Base-by-base conservation (phyloP, 768 basidiomycete species). In the Auriscalpium orientale region DNA sequence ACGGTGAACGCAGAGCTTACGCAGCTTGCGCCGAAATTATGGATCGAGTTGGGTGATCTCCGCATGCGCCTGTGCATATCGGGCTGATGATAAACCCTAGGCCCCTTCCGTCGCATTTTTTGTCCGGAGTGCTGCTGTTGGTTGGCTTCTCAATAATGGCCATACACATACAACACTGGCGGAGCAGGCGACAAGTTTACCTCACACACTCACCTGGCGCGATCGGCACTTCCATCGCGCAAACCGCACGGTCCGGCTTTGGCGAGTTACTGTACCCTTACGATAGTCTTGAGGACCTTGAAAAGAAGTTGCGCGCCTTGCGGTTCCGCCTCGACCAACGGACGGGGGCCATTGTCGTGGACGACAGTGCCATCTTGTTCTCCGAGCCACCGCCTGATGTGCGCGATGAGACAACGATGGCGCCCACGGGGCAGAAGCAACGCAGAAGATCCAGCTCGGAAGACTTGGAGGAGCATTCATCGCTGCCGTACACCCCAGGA, bases 21-120 rank as follows among this genome's bases (percentile, higher is more conserved):
- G 3, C 72, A 74, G 6, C 60, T 77, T 11, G 62, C 73, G 15
- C 75, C 79, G 20, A 75, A 84, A 22, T 68, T 89, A 49, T 76
- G 73, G 60, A 70, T 89, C 37, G 79, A 85, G 86, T 87, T 64
- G 49, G 83, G 72, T 22, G 36, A 54, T 37, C n/a, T 20, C 9
- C 43, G 16, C 52, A 15, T 45, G 13, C 4, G 18, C 53, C 43
- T 6, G 12, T 7, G 10, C 12, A 34, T 21, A 37, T 9, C 47
- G 46, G 18, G 18, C 51, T 35, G 43, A 43, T 34, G 3, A 48
- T 59, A 60, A 22, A 10, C 7, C 21, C 16, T 47, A 88, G 86
- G 49, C 69, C 78, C 0, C 62, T 84, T n/a, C 74, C 83, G 1
- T 75, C 75, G 0, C 78, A 83, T 54, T 3, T 68, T 16, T 79